Base-by-base conservation (phyloP, 805 yeast genomes). In the Pichia thaimueangensis region DNA sequence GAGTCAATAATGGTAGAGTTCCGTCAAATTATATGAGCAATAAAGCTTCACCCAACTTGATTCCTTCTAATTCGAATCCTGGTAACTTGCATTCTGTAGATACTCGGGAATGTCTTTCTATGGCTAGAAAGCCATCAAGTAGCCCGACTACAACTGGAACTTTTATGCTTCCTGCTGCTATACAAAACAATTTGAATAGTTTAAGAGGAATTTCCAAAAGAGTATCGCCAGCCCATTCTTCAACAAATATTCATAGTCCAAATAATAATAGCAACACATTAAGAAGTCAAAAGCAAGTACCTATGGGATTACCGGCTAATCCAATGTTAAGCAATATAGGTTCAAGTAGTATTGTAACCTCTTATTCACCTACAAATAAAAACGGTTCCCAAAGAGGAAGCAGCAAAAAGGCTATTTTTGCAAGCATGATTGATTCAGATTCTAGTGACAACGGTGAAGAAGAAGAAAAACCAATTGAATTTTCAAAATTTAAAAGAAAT, bases 391-490 rank as follows among this genome's bases (percentile, higher is more conserved):
- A n/a, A 12, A n/a, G n/a, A n/a, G 22, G 24, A 0, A 16, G 10
- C 9, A 4, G 29, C 6, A 42, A 27, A 16, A 22, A 22, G 12
- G 23, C 45, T 9, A 12, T 33, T 4, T 37, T 37, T 23, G n/a
- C 16, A 7, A 37, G 30, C 17, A 10, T 19, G 12, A 12, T 29
- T 2, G 37, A 20, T 5, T 36, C 46, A 3, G 41, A 29, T 10
- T 41, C 45, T 13, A 34, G 27, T 17, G n/a, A n/a, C n/a, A n/a
- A n/a, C n/a, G 41, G 29, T 27, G 15, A 28, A 4, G 30, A 23
- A 5, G 17, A 36, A 16, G 32, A 32, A 22, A 29, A 41, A 39
- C 44, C 46, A 1, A 35, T 39, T 17, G 39, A 42, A 38, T 40
- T 42, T 8, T n/a, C n/a, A n/a, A n/a, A n/a, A n/a, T n/a, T n/a